Conservation (phyloP, 768 basidiomycete genomes). For the Pluteus cervinus region DNA sequence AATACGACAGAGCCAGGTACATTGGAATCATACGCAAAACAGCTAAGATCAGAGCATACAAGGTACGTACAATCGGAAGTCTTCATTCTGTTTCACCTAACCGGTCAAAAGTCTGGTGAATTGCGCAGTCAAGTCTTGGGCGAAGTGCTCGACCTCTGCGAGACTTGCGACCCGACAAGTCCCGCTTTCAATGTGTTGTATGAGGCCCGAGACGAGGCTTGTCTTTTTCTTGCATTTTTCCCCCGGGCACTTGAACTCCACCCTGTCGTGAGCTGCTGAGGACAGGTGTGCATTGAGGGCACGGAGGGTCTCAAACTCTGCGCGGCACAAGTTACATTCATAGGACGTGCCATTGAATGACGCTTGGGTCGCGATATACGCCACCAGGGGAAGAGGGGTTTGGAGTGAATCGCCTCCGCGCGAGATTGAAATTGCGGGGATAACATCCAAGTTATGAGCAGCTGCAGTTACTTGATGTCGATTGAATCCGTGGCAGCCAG, state of each 20-base stretch:
- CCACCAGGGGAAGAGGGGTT: constrained; percentile 8
- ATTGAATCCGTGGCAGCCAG: constrained; percentile 29
- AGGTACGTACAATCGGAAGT: no score
- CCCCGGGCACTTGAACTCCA: constrained; percentile 38
- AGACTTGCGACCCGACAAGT: constrained; percentile 27
- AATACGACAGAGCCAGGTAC: no score
- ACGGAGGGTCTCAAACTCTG: constrained; percentile 20
- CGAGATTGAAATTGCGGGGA: constrained; percentile 29
- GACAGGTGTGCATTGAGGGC: constrained; percentile 28
- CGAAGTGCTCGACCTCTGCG: constrained; percentile 19
- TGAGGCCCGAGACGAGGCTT: constrained; percentile 30
- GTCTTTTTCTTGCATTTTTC: constrained; percentile 28
- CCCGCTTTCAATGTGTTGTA: constrained; percentile 38
- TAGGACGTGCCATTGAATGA: constrained; percentile 34
- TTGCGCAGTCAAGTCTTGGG: constrained; percentile 20
- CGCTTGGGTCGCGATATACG: constrained; percentile 24
- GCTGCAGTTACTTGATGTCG: constrained; percentile 30
- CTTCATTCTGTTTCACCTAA: no score
- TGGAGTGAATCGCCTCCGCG: constrained; percentile 17
- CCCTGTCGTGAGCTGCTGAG: constrained; percentile 29
- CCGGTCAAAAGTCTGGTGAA: no score
- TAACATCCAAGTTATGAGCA: constrained; percentile 22
- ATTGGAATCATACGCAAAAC: no score
- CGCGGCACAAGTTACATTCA: constrained; percentile 35
- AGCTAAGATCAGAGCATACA: no score